Evolutionary conservation across 768 basidiomycete species (phyloP), one percentile per base, ranked within the genome.

Genomic region (Termitomyces sp.): DNA sequence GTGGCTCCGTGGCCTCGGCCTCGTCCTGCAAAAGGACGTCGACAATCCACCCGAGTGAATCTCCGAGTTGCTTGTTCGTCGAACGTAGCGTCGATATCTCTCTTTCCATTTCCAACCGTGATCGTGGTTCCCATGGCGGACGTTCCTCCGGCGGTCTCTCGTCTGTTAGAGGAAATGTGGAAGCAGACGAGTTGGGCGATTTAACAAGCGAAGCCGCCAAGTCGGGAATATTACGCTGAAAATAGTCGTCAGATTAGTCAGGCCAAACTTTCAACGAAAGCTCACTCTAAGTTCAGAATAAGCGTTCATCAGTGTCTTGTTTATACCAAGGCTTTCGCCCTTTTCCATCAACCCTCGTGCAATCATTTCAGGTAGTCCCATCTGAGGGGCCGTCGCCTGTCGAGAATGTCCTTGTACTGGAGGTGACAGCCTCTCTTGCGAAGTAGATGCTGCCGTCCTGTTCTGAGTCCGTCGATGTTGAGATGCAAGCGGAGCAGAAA

Each of bases 171-270:
- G 88, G 88, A 66, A 88, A 88, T 2, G 84, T 77, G 3, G 81
- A 64, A 37, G 75, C 71, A 1, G 79, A 67, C 24, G 73, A 66
- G 44, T 77, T 79, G 2, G 85, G 80, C 5, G 88, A 74, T 22
- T 84, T 84, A 36, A 82, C 80, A 13, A 94, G 76, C 13, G 86
- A 84, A 9, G 82, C 81, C 12, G 88, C 77, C n/a, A 95, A 66
- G 62, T 96, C 94, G 2, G 94, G 93, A 13, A 96, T 82, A 69
- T 93, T 95, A 55, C 85, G 86, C 92, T 93, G 60, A 20, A 45
- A 34, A 24, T 14, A 27, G 18, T 44, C 22, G 4, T 39, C n/a
- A 48, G 46, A 12, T 24, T 9, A 45, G 10, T 4, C 20, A 18
- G 42, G 7, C 18, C 14, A 6, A 42, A 26, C 30, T n/a, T n/a